phyloP scores from a whole-genome alignment of 768 basidiomycete genomes.

The Boletus edulis region DNA sequence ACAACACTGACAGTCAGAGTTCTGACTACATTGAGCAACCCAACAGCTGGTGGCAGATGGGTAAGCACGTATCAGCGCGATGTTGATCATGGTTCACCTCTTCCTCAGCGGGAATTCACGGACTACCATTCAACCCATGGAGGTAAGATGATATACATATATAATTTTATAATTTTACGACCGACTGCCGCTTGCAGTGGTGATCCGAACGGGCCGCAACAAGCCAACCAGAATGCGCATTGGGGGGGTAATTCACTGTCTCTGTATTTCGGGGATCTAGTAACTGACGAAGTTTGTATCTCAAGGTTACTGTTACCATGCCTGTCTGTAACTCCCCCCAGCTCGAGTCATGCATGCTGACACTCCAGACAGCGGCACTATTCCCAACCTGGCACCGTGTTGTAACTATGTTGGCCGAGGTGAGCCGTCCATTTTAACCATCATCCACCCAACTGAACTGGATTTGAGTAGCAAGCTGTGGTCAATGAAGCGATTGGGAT shows the following conservation, averaged over 20 bases:
- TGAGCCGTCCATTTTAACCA: not conserved
- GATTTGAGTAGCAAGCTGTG: constrained; percentile 14
- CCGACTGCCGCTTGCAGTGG: constrained; percentile 6
- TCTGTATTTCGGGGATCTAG: not conserved
- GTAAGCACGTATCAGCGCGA: not conserved
- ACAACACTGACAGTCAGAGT: not conserved
- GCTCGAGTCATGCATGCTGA: not conserved
- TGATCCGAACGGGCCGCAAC: constrained; percentile 13
- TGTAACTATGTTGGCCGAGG: constrained; percentile 11
- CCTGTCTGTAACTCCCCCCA: not conserved
- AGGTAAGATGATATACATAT: not conserved
- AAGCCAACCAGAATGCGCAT: not conserved
- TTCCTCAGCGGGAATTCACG: constrained; percentile 14
- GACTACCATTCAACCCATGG: constrained; percentile 14
- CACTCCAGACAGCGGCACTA: constrained; percentile 10
- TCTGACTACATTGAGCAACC: constrained; percentile 12
- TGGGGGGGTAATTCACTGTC: constrained; percentile 6
- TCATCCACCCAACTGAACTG: too few relatives aligned
- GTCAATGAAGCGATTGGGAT: constrained; percentile 14
- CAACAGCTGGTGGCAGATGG: constrained; percentile 22
- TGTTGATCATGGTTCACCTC: not conserved
- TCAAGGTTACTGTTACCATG: constrained; percentile 21
- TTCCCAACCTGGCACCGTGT: constrained; percentile 23
- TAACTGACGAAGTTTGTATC: constrained; percentile 1
- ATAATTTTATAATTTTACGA: not conserved